Percentiles rank a stretch among this genome's conserved stretches.
Evolutionary conservation across 257 asterid genomes (phyloP).

Genomic region (Fraxinus pennsylvanica): DNA sequence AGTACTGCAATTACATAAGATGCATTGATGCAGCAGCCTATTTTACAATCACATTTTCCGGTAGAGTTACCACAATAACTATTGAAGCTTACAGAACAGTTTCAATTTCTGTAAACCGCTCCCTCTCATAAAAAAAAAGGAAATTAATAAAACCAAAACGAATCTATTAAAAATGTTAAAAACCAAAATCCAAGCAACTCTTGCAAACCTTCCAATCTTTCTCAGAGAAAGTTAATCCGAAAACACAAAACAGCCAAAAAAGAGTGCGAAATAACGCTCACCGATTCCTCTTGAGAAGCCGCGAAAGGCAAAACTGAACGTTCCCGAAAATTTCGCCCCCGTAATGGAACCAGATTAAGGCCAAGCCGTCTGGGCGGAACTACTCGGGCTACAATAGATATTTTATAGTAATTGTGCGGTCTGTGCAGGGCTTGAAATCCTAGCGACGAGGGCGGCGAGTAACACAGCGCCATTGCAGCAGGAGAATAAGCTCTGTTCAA

Average conservation of each 20-base stretch:
- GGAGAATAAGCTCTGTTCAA: conserved; percentile 26
- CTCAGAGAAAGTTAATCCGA: neutral
- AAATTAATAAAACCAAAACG: neutral
- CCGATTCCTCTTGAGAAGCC: conserved; percentile 82
- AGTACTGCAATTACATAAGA: neutral
- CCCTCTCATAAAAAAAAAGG: neutral
- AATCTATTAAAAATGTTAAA: neutral
- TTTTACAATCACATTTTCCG: neutral
- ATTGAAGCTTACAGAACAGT: neutral
- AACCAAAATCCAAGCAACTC: neutral
- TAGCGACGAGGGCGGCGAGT: conserved; percentile 43
- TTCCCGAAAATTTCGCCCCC: conserved; percentile 34
- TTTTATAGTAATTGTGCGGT: conserved; percentile 20
- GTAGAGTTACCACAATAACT: neutral
- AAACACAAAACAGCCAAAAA: neutral
- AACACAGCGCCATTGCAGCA: conserved; percentile 37
- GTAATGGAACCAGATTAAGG: conserved; percentile 20
- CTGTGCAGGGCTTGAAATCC: conserved; percentile 38
- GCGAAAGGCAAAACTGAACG: conserved; percentile 55
- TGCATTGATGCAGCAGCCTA: neutral
- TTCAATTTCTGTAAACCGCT: neutral
- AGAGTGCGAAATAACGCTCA: conserved; percentile 20
- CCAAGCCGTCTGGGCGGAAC: conserved; percentile 32
- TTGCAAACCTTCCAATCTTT: neutral
- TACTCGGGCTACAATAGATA: conserved; percentile 22